Base-by-base conservation (phyloP, 2,329 filamentous ascomycete species). In the Huntiella bhutanensis region DNA sequence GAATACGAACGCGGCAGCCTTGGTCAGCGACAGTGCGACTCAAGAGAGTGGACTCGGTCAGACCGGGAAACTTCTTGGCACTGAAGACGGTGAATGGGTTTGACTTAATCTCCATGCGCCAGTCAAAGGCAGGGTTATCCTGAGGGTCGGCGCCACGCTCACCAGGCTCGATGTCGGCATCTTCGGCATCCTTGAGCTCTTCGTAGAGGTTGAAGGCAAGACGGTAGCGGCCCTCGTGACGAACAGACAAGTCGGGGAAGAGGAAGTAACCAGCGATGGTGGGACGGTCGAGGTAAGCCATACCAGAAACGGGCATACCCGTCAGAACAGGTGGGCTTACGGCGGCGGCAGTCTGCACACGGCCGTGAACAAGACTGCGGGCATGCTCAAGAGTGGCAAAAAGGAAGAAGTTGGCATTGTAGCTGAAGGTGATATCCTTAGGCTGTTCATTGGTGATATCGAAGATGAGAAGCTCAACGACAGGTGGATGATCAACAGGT, bases 391-490 rank as follows among this genome's bases (percentile, higher is more conserved):
- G 70, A 4, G 86, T 95, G 44, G 87, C 84, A 56, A 85, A 96
- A 36, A 96, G 77, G 64, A 98, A 96, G 72, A 96, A 96, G 63
- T 93, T 94, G 58, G 87, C 87, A 58, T 93, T 88, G 67, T 95
- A 93, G 49, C 77, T 73, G 56, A 93, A 93, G 2, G 91, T 96
- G 56, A 86, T 75, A 51, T 86, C 81, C 57, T 70, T 70, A 47
- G 72, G 71, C 44, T 68, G 63, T 42, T 73, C 69, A 17, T 77
- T 68, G 19, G 77, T 66, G 15, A 52, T 41, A 58, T 94, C 82
- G 55, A 77, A 85, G 52, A 96, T 82, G 53, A 80, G 80, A 51
- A 98, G 69, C 62, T 93, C 84, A 35, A 96, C 85, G 47, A 98
- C 91, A 1, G 91, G 91, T 2, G 91, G 91, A 51, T 83, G 87